These are phyloP conservation scores for Cutaneotrichosporon cavernicola DNA, from an alignment of 1,284 basidiomycete species.

Conservation along the genomic window DNA sequence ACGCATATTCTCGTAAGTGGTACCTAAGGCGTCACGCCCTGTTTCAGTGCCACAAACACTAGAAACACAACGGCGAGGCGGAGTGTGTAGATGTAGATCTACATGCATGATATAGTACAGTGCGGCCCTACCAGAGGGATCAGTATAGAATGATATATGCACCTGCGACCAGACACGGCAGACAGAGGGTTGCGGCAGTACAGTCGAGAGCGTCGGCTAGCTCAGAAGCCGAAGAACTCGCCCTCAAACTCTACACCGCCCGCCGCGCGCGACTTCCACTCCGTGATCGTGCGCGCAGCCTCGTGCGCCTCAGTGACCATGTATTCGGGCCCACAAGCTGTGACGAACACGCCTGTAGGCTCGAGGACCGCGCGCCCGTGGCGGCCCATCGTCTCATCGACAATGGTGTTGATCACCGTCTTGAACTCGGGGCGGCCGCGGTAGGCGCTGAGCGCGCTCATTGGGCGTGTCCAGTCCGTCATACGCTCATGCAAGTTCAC, in stretches of 20 bases:
- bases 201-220: no score
- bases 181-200: background rate
- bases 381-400: slow-evolving; percentile 31
- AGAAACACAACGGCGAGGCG: background rate
- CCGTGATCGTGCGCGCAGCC: slow-evolving; percentile 30
- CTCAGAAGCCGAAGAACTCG: slow-evolving; percentile 45
- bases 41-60: background rate
- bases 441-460: slow-evolving; percentile 32
- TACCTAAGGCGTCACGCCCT: background rate
- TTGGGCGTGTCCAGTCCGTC: slow-evolving; percentile 15
- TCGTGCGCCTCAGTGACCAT: slow-evolving; percentile 39
- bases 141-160: slow-evolving; percentile 1
- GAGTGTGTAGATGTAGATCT: background rate
- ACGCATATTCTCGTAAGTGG: background rate
- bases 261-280: slow-evolving; percentile 30
- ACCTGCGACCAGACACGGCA: background rate
- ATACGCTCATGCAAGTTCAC: slow-evolving; percentile 15
- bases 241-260: slow-evolving; percentile 48
- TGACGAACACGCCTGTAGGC: slow-evolving; percentile 38
- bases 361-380: slow-evolving; percentile 26
- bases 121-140: slow-evolving; percentile 1
- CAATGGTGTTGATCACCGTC: slow-evolving; percentile 27
- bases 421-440: slow-evolving; percentile 39
- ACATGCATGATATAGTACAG: slow-evolving; percentile 10
- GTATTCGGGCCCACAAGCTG: slow-evolving; percentile 44